Evolutionary conservation across 2,329 filamentous ascomycete species (phyloP), one percentile per base, ranked within the genome.

Genomic region (Cercospora sp.): DNA sequence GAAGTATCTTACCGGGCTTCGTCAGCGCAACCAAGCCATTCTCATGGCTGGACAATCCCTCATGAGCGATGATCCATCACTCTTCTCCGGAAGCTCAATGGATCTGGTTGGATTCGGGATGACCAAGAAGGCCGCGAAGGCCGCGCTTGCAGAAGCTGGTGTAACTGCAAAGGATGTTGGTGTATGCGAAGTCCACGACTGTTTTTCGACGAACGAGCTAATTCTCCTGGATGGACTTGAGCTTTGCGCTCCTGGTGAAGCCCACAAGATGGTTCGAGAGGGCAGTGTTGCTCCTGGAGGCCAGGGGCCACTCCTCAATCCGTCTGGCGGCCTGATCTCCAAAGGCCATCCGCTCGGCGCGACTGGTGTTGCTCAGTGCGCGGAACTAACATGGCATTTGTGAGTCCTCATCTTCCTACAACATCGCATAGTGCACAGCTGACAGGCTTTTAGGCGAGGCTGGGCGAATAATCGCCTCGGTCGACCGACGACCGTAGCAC

Each of bases 341-440:
- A 98, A 98, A 84, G 95, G 94, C 45, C 95, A 98, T 79, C 94
- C 95, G 0, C 88, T 98, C 3, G 94, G 94, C 33, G 94, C 94
- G 0, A 96, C 93, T 0, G 94, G 95, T n/a, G 86, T 98, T 63
- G 94, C 94, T 9, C 94, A 98, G 82, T 97, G 94, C 78, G 92
- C 94, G 5, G 94, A 98, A 82, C 84, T 98, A 9, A 91, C 96
- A 28, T 98, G 94, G 94, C 94, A 98, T 78, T 84, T 98, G 75
- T 53, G 9, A 53, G 48, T 53, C 7, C 7, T 3, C 48, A 53
- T 7, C 10, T 13, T 53, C 3, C 13, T 26, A 4, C 48, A 3
- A 6, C 5, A 5, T 26, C 12, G 18, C 18, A 53, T 5, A 23
- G 28, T 20, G 20, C 18, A 53, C 13, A 10, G 9, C 48, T 53